phyloP scores from a whole-genome alignment of 768 basidiomycete genomes.

The Suillus subalutaceus region DNA sequence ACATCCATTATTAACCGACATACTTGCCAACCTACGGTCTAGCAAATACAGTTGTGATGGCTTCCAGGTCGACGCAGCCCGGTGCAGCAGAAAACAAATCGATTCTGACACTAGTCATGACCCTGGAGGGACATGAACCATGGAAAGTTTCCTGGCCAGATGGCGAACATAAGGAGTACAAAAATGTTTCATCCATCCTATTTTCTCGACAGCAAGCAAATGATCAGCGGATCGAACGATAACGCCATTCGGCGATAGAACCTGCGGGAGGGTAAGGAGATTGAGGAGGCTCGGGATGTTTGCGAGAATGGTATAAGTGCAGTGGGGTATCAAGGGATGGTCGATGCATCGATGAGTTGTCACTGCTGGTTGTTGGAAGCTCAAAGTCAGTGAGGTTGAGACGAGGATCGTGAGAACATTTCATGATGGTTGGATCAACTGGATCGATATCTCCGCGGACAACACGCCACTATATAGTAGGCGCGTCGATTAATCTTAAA shows the following conservation, averaged over 20 bases:
- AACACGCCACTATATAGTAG: neutral
- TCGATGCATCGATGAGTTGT: neutral
- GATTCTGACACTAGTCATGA: neutral
- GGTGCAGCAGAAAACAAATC: neutral
- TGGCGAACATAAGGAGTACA: neutral
- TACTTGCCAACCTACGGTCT: neutral
- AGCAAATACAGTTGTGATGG: neutral
- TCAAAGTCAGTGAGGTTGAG: neutral
- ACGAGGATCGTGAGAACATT: neutral
- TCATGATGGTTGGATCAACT: neutral
- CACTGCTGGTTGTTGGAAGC: rapidly evolving
- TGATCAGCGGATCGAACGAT: neutral
- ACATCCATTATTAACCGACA: neutral
- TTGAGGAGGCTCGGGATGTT: neutral
- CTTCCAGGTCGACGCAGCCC: neutral
- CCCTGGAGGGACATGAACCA: neutral
- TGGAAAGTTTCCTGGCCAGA: neutral
- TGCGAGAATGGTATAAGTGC: rapidly evolving
- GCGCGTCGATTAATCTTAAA: rapidly evolving
- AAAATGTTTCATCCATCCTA: neutral
- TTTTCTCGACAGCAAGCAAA: neutral
- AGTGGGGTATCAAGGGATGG: neutral
- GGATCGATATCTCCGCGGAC: neutral
- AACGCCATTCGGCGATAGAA: neutral
- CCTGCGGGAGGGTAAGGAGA: neutral